Evolutionary conservation across 75 land plant genomes (phyloP).

Genomic region (Pinus taeda): DNA sequence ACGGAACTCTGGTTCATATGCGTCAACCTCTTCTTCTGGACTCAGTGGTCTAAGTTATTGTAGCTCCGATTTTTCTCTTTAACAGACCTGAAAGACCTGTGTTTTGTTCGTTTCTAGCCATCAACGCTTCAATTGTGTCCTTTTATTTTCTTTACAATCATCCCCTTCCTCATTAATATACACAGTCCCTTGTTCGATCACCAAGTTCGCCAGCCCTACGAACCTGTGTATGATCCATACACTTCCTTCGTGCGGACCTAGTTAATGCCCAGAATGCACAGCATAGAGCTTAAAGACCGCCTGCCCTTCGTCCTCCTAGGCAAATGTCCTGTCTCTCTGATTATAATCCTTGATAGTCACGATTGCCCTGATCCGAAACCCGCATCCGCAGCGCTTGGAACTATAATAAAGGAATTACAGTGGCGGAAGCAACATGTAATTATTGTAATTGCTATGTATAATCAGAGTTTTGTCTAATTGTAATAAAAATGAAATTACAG

Average conservation of each 20-base stretch:
- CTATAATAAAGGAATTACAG: too few species aligned
- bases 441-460: too few species aligned
- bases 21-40: too few species aligned
- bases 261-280: constrained; percentile 26
- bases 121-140: too few species aligned
- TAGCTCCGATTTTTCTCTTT: too few species aligned
- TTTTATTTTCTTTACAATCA: neutral
- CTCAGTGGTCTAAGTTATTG: too few species aligned
- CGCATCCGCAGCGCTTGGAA: constrained; percentile 29
- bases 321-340: constrained; percentile 25
- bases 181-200: constrained; percentile 9
- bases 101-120: too few species aligned
- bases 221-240: constrained; percentile 22
- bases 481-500: too few species aligned
- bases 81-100: too few species aligned
- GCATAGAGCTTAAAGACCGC: constrained; percentile 29
- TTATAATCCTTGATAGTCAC: constrained; percentile 27
- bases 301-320: constrained; percentile 26
- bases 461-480: too few species aligned
- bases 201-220: constrained; percentile 7
- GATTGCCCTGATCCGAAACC: constrained; percentile 27
- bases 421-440: too few species aligned
- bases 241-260: constrained; percentile 24
- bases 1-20: too few species aligned
- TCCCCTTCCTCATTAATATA: neutral